Base-by-base conservation (phyloP, 179 eudicot genomes). In the Amaranthus tricolor region DNA sequence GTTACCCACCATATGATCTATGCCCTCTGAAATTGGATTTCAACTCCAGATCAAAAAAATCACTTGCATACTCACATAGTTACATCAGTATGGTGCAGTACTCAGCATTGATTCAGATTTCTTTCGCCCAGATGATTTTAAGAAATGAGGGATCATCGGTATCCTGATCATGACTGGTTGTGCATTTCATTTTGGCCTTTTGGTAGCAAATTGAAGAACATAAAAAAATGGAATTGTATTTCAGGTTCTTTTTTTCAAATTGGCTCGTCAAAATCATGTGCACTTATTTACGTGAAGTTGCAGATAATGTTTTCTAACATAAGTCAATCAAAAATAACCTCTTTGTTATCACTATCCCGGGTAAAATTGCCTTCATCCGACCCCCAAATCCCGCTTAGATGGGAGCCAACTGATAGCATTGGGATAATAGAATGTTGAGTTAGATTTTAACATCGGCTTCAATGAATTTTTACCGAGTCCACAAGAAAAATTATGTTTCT, bases 401-500 rank as follows among this genome's bases (percentile, higher is more conserved):
- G 40, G 40, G 40, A 31, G 40, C 40, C 40, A 31, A 31, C 2
- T 31, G 2, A 31, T 31, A 31, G 40, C 40, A 31, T 31, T 31
- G 31, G 31, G 31, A 24, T 24, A 24, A 1, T 24, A 24, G 31
- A 24, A 24, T 31, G 40, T 31, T 31, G 2, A 3, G 40, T 31
- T 3, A 2, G 40, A 31, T 31, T 31, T 31, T 3, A 31, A 45
- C 51, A 54, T 72, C 45, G 19, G 6, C 66, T 49, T 68, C 47
- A 45, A 68, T 58, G 5, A n/a, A 12, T 24, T 21, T 50, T 17
- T 57, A 12, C 40, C 57, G 43, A 78, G 3, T 17, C 47, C 49
- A 31, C 67, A 19, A 19, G 53, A 49, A 51, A 63, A 40, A 52
- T 57, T 78, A 21, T 43, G 45, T 70, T 79, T 19, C 54, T 43